Evolutionary conservation across 495 filamentous ascomycete genomes (phyloP).

Genomic region (Penicillium maclennaniae): DNA sequence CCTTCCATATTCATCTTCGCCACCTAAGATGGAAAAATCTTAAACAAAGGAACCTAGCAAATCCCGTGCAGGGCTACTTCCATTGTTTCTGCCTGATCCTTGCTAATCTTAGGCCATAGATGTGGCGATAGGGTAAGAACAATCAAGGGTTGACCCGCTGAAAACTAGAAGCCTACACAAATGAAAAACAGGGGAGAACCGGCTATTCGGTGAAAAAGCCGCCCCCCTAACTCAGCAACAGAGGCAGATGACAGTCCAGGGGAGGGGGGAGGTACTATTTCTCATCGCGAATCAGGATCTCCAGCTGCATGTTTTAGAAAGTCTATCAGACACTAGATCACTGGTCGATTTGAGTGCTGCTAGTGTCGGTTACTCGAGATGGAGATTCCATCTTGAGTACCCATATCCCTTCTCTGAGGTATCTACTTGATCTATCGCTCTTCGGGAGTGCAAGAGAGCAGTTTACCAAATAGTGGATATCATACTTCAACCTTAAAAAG

Average conservation of each 20-base stretch:
- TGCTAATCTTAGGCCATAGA: background rate
- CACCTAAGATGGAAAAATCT: conserved; percentile 4
- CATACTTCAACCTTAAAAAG: background rate
- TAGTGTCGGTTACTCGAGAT: conserved; percentile 5
- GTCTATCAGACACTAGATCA: conserved; percentile 18
- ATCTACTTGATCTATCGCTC: background rate
- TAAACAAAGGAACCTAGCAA: background rate
- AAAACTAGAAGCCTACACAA: background rate
- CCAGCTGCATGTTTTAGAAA: conserved; percentile 3
- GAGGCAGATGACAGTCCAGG: background rate
- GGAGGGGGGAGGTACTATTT: conserved; percentile 1
- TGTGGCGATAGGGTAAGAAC: conserved; percentile 8
- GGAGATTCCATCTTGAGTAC: background rate
- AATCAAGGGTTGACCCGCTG: conserved; percentile 1
- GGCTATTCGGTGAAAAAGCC: background rate
- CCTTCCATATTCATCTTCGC: conserved; percentile 12
- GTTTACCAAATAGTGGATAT: background rate
- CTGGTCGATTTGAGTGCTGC: background rate
- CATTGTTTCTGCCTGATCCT: background rate
- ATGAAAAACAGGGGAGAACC: background rate
- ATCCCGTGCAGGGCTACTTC: conserved; percentile 1
- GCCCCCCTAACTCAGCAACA: background rate
- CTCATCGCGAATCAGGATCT: conserved; percentile 8
- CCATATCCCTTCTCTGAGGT: background rate
- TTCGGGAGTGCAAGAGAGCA: background rate